Evolutionary conservation across 202 grass and related monocot genomes (phyloP).

Genomic region (Alloteropsis angusta): DNA sequence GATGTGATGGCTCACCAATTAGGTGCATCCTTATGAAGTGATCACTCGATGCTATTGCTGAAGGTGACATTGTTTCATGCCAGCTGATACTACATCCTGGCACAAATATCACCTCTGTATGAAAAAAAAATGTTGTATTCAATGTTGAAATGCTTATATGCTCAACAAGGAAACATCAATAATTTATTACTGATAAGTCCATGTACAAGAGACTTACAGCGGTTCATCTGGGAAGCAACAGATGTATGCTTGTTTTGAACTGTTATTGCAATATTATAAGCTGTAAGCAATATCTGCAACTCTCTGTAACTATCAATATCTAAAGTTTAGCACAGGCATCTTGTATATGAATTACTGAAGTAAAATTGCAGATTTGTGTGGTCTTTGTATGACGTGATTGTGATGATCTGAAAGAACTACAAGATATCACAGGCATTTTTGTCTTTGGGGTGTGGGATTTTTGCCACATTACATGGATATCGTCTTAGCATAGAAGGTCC

Average conservation of each 20-base stretch:
- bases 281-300: background rate
- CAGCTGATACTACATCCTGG: background rate
- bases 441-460: background rate
- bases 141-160: background rate
- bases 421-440: background rate
- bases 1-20: slow-evolving; percentile 68
- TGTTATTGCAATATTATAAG: background rate
- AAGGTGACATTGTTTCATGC: background rate
- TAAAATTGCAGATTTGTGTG: background rate
- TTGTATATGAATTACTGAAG: background rate
- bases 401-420: background rate
- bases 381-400: background rate
- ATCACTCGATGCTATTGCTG: background rate
- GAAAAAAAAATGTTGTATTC: background rate
- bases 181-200: background rate
- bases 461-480: background rate
- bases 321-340: background rate
- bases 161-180: background rate
- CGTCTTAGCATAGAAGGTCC: background rate
- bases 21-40: slow-evolving; percentile 88
- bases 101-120: background rate
- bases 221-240: background rate
- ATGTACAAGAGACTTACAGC: background rate
- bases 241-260: background rate
- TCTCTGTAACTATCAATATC: background rate